Evolutionary conservation across 192 early-diverging fungal species (phyloP).

Genomic region (Gryganskiella cystojenkinii): DNA sequence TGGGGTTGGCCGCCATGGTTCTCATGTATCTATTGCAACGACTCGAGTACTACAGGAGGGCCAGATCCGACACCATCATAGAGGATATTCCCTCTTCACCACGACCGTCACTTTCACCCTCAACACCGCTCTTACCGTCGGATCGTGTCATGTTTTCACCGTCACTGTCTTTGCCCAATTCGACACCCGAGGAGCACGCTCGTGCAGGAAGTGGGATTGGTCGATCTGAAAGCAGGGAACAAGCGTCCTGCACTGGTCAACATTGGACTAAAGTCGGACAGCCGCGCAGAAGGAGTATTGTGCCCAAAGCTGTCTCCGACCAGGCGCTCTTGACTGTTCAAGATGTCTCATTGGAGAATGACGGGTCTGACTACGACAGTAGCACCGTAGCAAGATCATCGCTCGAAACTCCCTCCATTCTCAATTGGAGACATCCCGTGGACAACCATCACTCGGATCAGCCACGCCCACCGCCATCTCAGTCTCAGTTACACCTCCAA

Average conservation of each 20-base stretch:
- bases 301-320: conserved; percentile 35
- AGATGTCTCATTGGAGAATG: conserved; percentile 26
- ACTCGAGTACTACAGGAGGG: conserved; percentile 30
- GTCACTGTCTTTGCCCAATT: not conserved
- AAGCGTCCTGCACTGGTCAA: no score
- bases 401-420: conserved; percentile 3
- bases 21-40: conserved; percentile 47
- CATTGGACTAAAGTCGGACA: not conserved
- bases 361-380: conserved; percentile 5
- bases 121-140: not conserved
- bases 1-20: conserved; percentile 42
- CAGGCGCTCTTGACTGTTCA: conserved; percentile 27
- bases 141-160: not conserved
- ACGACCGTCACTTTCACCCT: not conserved
- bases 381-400: conserved; percentile 10
- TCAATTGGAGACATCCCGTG: not conserved
- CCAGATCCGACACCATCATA: not conserved
- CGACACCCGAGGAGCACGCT: not conserved
- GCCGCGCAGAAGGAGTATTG: conserved; percentile 12
- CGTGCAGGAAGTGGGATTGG: not conserved
- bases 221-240: not conserved
- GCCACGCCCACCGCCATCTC: not conserved
- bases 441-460: not conserved
- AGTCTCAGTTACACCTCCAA: not conserved
- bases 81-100: not conserved